Conservation (phyloP, 108 stramenopile species). For the Asterionellopsis glacialis region DNA sequence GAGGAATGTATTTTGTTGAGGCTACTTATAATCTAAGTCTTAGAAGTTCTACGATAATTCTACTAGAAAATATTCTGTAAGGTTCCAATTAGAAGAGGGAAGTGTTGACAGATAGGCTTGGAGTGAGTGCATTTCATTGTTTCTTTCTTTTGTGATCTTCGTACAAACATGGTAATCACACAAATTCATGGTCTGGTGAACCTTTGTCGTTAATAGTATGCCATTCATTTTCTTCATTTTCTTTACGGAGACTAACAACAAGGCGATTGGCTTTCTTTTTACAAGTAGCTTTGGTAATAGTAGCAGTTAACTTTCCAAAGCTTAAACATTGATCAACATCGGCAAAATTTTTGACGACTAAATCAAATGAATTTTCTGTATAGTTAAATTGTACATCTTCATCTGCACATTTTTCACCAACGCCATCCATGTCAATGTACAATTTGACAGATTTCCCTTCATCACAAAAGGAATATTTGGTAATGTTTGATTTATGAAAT, state of each 20-base stretch:
- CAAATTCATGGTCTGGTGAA: slow-evolving; percentile 46
- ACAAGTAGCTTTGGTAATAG: slow-evolving; percentile 49
- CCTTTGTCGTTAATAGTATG: slow-evolving; percentile 59
- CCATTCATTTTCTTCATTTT: slow-evolving; percentile 39
- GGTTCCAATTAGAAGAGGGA: no score
- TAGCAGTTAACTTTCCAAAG: slow-evolving; percentile 60
- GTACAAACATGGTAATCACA: slow-evolving; percentile 16
- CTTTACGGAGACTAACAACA: slow-evolving; percentile 63
- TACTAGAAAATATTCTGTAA: no score
- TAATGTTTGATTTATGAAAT: slow-evolving; percentile 74
- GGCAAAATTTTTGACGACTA: slow-evolving; percentile 51
- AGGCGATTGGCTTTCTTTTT: slow-evolving; percentile 60
- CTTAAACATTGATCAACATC: slow-evolving; percentile 30
- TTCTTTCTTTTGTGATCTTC: no score
- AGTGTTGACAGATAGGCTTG: no score
- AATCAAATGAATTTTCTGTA: slow-evolving; percentile 45
- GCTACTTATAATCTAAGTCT: no score
- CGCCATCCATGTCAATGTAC: slow-evolving; percentile 61
- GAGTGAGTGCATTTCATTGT: no score
- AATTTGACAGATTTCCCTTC: slow-evolving; percentile 66
- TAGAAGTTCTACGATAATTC: no score
- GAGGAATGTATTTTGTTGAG: no score
- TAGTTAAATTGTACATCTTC: slow-evolving; percentile 57
- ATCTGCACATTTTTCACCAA: slow-evolving; percentile 47
- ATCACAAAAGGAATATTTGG: slow-evolving; percentile 76